Conservation (phyloP, 2,329 filamentous ascomycete species). For the Fusarium longipes region DNA sequence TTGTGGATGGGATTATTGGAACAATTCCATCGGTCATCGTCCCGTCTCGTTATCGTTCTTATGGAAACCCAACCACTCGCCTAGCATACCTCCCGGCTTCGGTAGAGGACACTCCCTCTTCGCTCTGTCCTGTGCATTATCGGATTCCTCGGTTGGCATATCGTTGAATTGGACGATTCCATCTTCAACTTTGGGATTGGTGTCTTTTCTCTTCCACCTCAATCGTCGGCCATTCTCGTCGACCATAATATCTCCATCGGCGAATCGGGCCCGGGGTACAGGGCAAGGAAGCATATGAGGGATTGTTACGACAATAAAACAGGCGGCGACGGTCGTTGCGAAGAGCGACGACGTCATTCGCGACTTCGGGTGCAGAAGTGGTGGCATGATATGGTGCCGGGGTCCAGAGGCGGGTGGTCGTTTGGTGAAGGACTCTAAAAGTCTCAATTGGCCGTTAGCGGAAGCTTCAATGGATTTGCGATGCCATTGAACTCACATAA, state of each 20-base stretch:
- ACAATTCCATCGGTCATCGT: slow-evolving; percentile 42
- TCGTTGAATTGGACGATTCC: slow-evolving; percentile 62
- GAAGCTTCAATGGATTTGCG: neutral
- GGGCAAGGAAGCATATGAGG: slow-evolving; percentile 94
- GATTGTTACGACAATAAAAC: slow-evolving; percentile 90
- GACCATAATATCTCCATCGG: slow-evolving; percentile 71
- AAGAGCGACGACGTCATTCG: slow-evolving; percentile 94
- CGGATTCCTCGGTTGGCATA: slow-evolving; percentile 52
- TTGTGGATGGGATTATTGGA: neutral
- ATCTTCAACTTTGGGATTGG: slow-evolving; percentile 55
- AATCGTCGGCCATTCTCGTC: slow-evolving; percentile 60
- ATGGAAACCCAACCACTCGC: slow-evolving; percentile 78
- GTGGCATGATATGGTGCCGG: slow-evolving; percentile 71
- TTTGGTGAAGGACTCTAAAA: slow-evolving; percentile 39
- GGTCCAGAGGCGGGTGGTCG: slow-evolving; percentile 10
- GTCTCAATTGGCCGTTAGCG: slow-evolving; percentile 46
- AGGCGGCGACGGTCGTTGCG: slow-evolving; percentile 88
- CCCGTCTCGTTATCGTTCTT: slow-evolving; percentile 46
- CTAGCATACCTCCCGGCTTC: slow-evolving; percentile 84
- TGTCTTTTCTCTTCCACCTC: slow-evolving; percentile 56
- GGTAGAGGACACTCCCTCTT: slow-evolving; percentile 90
- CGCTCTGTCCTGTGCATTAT: slow-evolving; percentile 53
- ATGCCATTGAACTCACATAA: slow-evolving; percentile 45
- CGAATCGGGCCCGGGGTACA: slow-evolving; percentile 78
- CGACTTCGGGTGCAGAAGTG: slow-evolving; percentile 92